phyloP scores from a whole-genome alignment of 2,329 filamentous ascomycete species.

The Ilyonectria sp. region DNA sequence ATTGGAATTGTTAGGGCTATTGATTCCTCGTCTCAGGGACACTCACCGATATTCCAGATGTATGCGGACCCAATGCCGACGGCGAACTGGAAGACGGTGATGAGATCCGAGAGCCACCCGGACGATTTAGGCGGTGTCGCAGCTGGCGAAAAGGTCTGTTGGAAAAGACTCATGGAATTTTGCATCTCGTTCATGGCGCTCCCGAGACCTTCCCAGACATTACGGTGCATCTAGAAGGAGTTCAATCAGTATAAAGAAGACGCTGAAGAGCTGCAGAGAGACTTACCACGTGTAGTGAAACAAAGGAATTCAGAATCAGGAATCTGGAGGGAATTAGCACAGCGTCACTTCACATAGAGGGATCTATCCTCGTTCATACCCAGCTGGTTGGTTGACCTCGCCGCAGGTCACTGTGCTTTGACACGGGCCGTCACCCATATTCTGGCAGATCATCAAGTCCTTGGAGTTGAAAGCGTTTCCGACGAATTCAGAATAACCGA shows the following conservation, averaged over 20 bases:
- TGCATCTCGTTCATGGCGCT: conserved; percentile 16
- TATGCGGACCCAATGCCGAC: not conserved
- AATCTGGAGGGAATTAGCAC: conserved; percentile 1
- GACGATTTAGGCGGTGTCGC: not conserved
- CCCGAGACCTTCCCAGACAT: conserved; percentile 3
- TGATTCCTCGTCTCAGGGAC: not conserved
- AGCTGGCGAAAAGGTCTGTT: not conserved
- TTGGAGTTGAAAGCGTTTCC: not conserved
- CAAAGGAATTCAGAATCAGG: conserved; percentile 14
- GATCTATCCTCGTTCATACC: not conserved
- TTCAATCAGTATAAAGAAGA: not conserved
- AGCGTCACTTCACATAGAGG: too few relatives aligned
- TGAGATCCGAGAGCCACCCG: conserved; percentile 1
- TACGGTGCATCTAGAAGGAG: not conserved
- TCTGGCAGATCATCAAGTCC: conserved; percentile 3
- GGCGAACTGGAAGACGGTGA: not conserved
- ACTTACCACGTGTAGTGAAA: conserved; percentile 6
- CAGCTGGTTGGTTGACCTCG: conserved; percentile 6
- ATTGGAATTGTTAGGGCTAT: not conserved
- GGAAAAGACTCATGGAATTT: not conserved
- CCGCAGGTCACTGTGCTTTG: not conserved
- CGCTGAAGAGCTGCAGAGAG: not conserved
- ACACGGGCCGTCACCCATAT: conserved; percentile 16
- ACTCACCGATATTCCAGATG: conserved; percentile 3
- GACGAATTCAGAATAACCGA: conserved; percentile 1